A percentile compares a stretch with the other conserved stretches of the same genome.
phyloP scores from a whole-genome alignment of 169 alveolate genomes.

The Plasmodium adleri region DNA sequence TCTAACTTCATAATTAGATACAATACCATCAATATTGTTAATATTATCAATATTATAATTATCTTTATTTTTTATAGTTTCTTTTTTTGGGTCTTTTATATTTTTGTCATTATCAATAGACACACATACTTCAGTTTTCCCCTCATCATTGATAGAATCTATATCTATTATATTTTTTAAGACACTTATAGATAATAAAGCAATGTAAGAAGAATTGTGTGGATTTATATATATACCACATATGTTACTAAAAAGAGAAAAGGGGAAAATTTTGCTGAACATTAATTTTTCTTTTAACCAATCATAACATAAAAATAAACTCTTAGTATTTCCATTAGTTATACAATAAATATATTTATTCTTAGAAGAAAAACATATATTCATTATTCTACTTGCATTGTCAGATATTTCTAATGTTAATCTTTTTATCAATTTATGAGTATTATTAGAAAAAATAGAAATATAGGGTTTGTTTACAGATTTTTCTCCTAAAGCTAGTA shows the following conservation, averaged over 20 bases:
- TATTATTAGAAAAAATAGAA: slow-evolving; percentile 27
- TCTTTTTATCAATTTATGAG: slow-evolving; percentile 34
- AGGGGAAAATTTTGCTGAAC: slow-evolving; percentile 49
- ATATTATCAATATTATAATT: neutral
- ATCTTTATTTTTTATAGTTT: neutral
- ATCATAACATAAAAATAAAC: slow-evolving; percentile 74
- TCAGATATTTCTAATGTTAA: slow-evolving; percentile 51
- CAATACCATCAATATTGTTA: neutral
- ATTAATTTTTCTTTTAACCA: slow-evolving; percentile 63
- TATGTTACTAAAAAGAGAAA: slow-evolving; percentile 17
- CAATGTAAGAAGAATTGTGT: slow-evolving; percentile 59
- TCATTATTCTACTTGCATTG: slow-evolving; percentile 63
- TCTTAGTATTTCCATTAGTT: slow-evolving; percentile 71
- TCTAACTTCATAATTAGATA: neutral
- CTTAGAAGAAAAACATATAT: slow-evolving; percentile 54
- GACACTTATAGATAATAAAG: slow-evolving; percentile 19
- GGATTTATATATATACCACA: slow-evolving; percentile 50
- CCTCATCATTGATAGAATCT: neutral
- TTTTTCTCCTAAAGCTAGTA: slow-evolving; percentile 67
- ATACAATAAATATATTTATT: slow-evolving; percentile 71
- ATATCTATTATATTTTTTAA: neutral
- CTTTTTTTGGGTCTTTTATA: neutral
- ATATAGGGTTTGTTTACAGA: slow-evolving; percentile 56
- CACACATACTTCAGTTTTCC: neutral
- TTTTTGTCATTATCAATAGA: neutral